phyloP scores from a whole-genome alignment of 352 stramenopile genomes.

The Lagenidium giganteum region DNA sequence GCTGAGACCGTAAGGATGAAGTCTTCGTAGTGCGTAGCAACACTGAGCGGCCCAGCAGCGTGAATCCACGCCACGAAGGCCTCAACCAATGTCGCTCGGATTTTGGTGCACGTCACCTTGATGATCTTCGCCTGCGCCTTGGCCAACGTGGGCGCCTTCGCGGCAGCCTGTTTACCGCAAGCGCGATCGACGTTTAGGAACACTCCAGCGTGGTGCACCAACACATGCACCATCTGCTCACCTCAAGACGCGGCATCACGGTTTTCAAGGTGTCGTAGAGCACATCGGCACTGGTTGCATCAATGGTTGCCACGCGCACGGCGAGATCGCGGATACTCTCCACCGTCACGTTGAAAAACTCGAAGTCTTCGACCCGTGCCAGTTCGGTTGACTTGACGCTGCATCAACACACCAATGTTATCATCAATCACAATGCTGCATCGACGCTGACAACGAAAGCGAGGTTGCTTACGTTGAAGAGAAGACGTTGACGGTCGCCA shows the following conservation, averaged over 20 bases:
- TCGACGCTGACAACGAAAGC: not conserved
- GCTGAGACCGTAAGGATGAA: conserved; percentile 48
- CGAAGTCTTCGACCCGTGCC: conserved; percentile 34
- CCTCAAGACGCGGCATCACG: conserved; percentile 62
- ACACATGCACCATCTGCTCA: too few relatives aligned
- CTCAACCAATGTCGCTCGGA: conserved; percentile 58
- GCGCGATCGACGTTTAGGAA: too few relatives aligned
- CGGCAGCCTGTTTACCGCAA: too few relatives aligned
- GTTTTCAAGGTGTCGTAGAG: conserved; percentile 27
- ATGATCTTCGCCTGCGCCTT: too few relatives aligned
- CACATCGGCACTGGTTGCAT: conserved; percentile 16
- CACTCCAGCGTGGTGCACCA: too few relatives aligned
- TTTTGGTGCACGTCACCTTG: conserved; percentile 48
- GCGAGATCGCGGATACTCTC: conserved; percentile 55
- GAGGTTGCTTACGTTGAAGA: conserved; percentile 13
- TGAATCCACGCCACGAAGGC: too few relatives aligned
- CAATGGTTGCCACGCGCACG: conserved; percentile 28
- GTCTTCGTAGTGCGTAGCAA: too few relatives aligned
- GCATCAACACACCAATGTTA: not conserved
- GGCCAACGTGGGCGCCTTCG: too few relatives aligned
- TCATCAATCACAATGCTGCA: not conserved
- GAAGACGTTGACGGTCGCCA: conserved; percentile 7
- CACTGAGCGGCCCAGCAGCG: too few relatives aligned
- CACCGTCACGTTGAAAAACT: conserved; percentile 41
- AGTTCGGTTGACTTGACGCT: conserved; percentile 38